Evolutionary conservation across 441 rosid species (phyloP).

Genomic region (Macaranga tanarius): DNA sequence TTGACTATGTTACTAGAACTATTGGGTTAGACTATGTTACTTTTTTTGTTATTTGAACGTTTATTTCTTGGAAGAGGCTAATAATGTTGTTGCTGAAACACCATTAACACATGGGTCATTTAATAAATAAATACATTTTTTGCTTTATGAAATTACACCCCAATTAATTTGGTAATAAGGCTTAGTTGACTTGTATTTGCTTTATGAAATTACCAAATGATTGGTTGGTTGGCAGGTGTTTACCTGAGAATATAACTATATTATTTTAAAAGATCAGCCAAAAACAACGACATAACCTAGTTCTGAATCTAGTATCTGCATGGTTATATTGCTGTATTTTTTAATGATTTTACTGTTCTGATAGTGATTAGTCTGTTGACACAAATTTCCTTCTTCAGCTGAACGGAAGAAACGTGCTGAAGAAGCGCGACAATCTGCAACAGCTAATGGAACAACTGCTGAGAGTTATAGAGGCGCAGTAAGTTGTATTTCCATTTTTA

Average conservation of each 20-base stretch:
- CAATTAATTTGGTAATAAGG: no score
- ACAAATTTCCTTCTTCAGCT: slow-evolving; percentile 44
- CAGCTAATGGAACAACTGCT: slow-evolving; percentile 55
- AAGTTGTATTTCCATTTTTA: slow-evolving; percentile 28
- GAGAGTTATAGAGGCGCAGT: slow-evolving; percentile 60
- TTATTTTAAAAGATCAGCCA: not conserved
- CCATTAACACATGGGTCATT: no score
- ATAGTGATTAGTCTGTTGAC: slow-evolving; percentile 12
- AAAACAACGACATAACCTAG: not conserved
- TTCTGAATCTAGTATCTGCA: not conserved
- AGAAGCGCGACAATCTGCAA: slow-evolving; percentile 57
- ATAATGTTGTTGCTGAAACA: not conserved
- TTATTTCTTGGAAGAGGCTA: not conserved
- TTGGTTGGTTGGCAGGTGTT: no score
- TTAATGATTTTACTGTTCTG: not conserved
- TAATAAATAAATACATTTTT: not conserved
- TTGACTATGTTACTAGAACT: not conserved
- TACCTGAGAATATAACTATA: not conserved
- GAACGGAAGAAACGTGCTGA: slow-evolving; percentile 73
- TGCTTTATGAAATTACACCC: not conserved
- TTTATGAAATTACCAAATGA: no score
- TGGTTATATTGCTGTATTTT: not conserved
- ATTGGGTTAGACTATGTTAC: not conserved
- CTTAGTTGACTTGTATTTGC: no score
- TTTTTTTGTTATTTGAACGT: slow-evolving; percentile 6